Base-by-base conservation (phyloP, 2,329 filamentous ascomycete species). In the Botrytis fragariae region DNA sequence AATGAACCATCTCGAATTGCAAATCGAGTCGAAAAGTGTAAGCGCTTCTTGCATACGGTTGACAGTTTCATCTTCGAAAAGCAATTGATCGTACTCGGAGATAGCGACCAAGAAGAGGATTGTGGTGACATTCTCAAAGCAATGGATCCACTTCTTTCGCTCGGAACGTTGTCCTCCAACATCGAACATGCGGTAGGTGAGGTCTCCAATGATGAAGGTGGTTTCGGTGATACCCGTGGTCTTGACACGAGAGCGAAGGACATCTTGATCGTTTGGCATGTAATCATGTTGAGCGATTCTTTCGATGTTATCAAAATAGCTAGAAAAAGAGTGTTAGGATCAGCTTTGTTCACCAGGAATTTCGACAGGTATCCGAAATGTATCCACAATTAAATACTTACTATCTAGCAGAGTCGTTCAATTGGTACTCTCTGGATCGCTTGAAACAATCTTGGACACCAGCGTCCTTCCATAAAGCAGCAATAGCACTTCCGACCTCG, bases 181-280 rank as follows among this genome's bases (percentile, higher is more conserved):
- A 79, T 93, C 91, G 83, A 93, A 92, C 91, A 98, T 98, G 79
- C 95, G 92, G 85, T 98, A 98, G 75, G 94, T 97, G 78, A 98
- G 89, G 80, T 96, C 92, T 74, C 94, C 94, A 51, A 97, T 89
- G 82, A 97, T 94, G 83, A 98, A 98, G 75, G 95, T 90, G 4
- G 95, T 97, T 83, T 98, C 95, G 72, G 93, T 98, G 79, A 98
- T 98, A 80, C 95, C 95, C 16, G 96, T 98, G 35, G 95, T 98
- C 80, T 95, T 90, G 83, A 98, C 84, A 83, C 95, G 90, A 72
- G 95, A 97, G 78, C 96, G 93, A 69, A 98, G 88, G 78, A 98
- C 92, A 84, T 98, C 95, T 83, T 98, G 95, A 82, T 98, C 94
- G 81, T 93, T 93, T 45, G 96, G 96, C 68, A 97, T 87, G 84